phyloP scores from a whole-genome alignment of 1,284 basidiomycete genomes.

The Cryptococcus sp. region DNA sequence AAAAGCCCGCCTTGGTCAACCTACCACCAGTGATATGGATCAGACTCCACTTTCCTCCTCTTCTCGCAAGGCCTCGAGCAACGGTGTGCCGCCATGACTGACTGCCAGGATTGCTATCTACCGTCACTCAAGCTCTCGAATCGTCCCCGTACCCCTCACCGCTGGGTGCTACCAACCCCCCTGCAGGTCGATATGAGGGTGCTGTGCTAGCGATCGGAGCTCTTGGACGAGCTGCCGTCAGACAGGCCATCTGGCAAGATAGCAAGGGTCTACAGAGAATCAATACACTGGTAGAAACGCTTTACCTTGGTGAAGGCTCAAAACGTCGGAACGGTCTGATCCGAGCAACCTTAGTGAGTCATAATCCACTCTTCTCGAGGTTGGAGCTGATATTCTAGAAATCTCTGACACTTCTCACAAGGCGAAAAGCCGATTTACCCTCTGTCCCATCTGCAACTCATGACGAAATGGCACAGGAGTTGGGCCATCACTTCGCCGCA shows the following conservation, averaged over 20 bases:
- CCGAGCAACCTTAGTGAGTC: slow-evolving; percentile 26
- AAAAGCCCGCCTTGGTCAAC: neutral
- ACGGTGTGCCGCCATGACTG: no score
- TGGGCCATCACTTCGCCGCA: neutral
- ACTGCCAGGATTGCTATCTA: slow-evolving; percentile 76
- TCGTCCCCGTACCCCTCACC: slow-evolving; percentile 41
- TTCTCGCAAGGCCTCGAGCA: neutral
- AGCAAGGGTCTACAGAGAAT: slow-evolving; percentile 26
- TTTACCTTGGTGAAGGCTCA: slow-evolving; percentile 27
- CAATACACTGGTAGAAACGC: slow-evolving; percentile 25
- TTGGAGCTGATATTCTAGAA: neutral
- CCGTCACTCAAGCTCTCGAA: slow-evolving; percentile 73
- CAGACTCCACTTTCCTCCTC: neutral
- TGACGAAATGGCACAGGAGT: neutral
- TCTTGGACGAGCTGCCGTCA: slow-evolving; percentile 75
- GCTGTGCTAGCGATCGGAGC: slow-evolving; percentile 77
- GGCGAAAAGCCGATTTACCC: neutral
- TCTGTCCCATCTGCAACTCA: neutral
- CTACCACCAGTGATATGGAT: neutral
- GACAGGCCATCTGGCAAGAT: slow-evolving; percentile 59
- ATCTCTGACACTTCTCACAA: neutral
- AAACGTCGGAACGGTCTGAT: slow-evolving; percentile 30
- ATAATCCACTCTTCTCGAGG: neutral
- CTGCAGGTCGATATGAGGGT: slow-evolving; percentile 71
- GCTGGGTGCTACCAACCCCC: slow-evolving; percentile 31